Conservation (phyloP, 306 rosid species). For the Dryas octopetala region DNA sequence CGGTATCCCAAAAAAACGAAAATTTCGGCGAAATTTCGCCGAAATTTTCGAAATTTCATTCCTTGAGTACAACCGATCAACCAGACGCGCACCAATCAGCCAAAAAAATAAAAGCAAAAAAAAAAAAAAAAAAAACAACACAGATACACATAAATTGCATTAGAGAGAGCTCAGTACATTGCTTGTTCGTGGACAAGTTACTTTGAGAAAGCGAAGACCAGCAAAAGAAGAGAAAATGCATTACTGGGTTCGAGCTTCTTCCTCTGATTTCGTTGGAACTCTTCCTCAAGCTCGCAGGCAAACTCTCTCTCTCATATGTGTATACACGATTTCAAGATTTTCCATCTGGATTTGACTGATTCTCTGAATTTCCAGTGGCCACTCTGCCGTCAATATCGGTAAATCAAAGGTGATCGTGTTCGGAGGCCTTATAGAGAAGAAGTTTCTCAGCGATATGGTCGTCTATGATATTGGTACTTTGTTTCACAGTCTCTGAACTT, state of each 20-base stretch:
- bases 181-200: neutral
- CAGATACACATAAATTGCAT: too few relatives aligned
- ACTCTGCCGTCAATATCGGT: conserved; percentile 75
- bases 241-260: conserved; percentile 82
- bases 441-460: conserved; percentile 64
- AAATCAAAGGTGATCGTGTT: conserved; percentile 90
- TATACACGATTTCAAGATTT: neutral
- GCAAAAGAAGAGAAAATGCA: conserved; percentile 45
- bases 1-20: too few relatives aligned
- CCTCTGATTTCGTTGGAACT: conserved; percentile 76
- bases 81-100: too few relatives aligned
- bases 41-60: too few relatives aligned
- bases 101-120: too few relatives aligned
- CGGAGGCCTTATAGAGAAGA: conserved; percentile 89
- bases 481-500: neutral
- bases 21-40: too few relatives aligned
- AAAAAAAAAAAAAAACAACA: too few relatives aligned
- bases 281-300: conserved; percentile 87
- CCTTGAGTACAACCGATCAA: too few relatives aligned
- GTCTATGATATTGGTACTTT: conserved; percentile 74
- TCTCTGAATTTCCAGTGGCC: conserved; percentile 64
- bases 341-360: neutral
- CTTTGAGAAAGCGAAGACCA: too few relatives aligned
- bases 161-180: too few relatives aligned
- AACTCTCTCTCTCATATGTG: neutral